Evolutionary conservation across 192 early-diverging fungal species (phyloP), one percentile per base, ranked within the genome.

Genomic region (Cladochytrium replicatum): DNA sequence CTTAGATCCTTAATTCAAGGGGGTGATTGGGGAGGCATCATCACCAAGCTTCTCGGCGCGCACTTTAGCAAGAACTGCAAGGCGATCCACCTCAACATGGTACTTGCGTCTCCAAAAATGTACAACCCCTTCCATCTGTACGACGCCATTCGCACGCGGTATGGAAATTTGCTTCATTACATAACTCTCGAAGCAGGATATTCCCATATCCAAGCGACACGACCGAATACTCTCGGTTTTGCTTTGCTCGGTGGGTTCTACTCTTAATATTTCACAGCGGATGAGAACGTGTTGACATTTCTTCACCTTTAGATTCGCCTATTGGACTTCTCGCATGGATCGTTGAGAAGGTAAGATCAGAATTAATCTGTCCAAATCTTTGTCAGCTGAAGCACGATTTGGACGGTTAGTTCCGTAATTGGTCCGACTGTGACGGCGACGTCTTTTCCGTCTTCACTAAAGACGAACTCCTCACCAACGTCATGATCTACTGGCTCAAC

Each of bases 401-500:
- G 13, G 17, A 37, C 17, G 17, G 13, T 37, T 37, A 13, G 48
- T 50, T 61, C 21, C 22, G 43, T 55, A 23, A 15, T 26, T 57
- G 54, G 54, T 46, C 55, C 6, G 54, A 26, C 3, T 9, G 15
- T 0, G 11, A 53, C 8, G 31, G 53, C 38, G 13, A 21, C 8
- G 29, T 31, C 13, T 8, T 43, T n/a, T n/a, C n/a, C 3, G 50
- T 50, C 43, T 43, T 69, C 2, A 38, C 69, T 17, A 52, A 49
- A 46, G 71, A 72, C 1, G 67, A 67, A 38, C 30, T 82, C 17
- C 48, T 82, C 50, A 70, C 68, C 1, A 67, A 69, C 43, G 53
- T 78, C 13, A 68, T 63, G 31, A 64, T 83, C 8, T 85, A 82
- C 50, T 80, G 72, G 57, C 48, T 72, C 17, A 85, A 78, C 11